Evolutionary conservation across 2,329 filamentous ascomycete genomes (phyloP), one percentile per base, ranked within the genome.

Genomic region (Trichophyton verrucosum): DNA sequence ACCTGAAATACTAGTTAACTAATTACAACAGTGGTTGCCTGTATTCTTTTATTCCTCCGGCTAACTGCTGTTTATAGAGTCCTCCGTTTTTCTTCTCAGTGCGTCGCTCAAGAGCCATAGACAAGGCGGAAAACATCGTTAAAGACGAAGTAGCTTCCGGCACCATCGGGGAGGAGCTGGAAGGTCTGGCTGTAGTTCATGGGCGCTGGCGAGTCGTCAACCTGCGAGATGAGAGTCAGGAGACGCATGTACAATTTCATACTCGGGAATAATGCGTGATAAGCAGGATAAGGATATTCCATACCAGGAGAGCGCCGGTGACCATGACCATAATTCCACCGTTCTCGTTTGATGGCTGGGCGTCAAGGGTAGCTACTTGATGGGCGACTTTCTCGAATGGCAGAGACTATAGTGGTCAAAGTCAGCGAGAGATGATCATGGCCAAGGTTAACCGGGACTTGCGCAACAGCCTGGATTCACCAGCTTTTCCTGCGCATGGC

Each of bases 51-150:
- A 13, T 38, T 38, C 20, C 17, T 55, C 15, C 15, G 27, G 27
- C 8, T 30, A 27, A 36, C 51, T 55, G 51, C 17, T 36, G 51
- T 9, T 20, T 36, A n/a, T 33, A 36, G 27, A 57, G 38, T 20
- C 38, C 5, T 57, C 40, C 22, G 22, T 24, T 24, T 27, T 42
- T n/a, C 17, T 11, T 56, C 27, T 27, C 27, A 9, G 4, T 38
- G 15, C 9, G 11, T 27, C 36, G 33, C 27, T 30, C 42, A 44
- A 24, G 40, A 59, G 17, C 40, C 42, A 42, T 59, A 92, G 68
- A 96, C 83, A 64, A 97, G 83, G 77, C 89, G 89, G 85, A 97
- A 97, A 74, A 97, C 78, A 75, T 97, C 92, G 81, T 97, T 96
- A 79, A 86, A 86, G 73, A 97, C 88, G 74, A 84, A 96, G 80